phyloP scores from a whole-genome alignment of 179 eudicot genomes.

The Amaranthus tricolor region DNA sequence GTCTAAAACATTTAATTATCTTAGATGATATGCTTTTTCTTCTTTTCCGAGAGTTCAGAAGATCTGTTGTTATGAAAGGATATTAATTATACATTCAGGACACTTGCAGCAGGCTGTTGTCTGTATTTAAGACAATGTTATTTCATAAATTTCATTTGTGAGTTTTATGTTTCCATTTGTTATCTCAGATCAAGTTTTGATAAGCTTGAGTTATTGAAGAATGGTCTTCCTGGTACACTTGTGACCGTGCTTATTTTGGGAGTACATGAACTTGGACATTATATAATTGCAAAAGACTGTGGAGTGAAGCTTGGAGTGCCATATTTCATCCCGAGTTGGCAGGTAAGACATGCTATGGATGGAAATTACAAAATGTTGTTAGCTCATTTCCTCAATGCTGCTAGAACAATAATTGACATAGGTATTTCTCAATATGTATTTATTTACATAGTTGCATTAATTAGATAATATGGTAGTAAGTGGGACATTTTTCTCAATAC shows the following conservation, averaged over 20 bases:
- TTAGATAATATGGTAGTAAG: too few relatives aligned
- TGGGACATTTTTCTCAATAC: too few relatives aligned
- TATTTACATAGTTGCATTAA: too few relatives aligned
- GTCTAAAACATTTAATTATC: neutral
- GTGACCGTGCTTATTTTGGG: slow-evolving; percentile 85
- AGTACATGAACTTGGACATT: slow-evolving; percentile 83
- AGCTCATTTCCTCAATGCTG: neutral
- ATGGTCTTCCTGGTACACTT: slow-evolving; percentile 90
- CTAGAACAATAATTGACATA: too few relatives aligned
- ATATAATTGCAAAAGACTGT: slow-evolving; percentile 54
- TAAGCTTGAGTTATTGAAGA: slow-evolving; percentile 64
- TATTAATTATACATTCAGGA: neutral
- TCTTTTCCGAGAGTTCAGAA: neutral
- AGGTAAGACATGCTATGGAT: slow-evolving; percentile 53
- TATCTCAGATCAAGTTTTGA: slow-evolving; percentile 76
- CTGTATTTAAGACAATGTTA: neutral
- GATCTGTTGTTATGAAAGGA: neutral
- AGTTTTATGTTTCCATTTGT: slow-evolving; percentile 20
- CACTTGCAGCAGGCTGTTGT: neutral
- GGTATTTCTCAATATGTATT: too few relatives aligned
- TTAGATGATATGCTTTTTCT: neutral
- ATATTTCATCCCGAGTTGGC: slow-evolving; percentile 96
- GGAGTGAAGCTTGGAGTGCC: slow-evolving; percentile 93
- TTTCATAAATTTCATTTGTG: neutral
- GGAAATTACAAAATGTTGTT: neutral